A percentile compares a stretch with the other conserved stretches of the same genome.
phyloP scores from a whole-genome alignment of 164 flowering plant genomes.

The Vitis rotundifolia region DNA sequence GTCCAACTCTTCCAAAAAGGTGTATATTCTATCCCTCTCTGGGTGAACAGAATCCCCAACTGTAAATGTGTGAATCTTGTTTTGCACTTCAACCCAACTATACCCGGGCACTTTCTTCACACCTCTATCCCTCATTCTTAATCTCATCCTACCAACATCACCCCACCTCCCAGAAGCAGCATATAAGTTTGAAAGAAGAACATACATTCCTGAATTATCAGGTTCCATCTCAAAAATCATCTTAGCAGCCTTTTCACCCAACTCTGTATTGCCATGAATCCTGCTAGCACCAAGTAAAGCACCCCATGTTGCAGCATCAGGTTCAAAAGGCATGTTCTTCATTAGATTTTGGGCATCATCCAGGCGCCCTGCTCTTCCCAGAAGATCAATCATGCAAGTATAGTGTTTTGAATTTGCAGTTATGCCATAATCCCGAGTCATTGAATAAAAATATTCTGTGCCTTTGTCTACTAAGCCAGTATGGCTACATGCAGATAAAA shows the following conservation, averaged over 20 bases:
- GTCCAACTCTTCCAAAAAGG: constrained; percentile 73
- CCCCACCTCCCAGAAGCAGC: constrained; percentile 86
- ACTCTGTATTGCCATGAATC: constrained; percentile 74
- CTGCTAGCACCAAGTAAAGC: constrained; percentile 92
- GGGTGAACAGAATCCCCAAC: constrained; percentile 80
- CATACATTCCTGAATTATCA: constrained; percentile 89
- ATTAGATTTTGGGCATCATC: constrained; percentile 76
- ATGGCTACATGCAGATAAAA: constrained; percentile 89
- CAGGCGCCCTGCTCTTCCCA: constrained; percentile 90
- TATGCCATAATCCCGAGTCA: constrained; percentile 67
- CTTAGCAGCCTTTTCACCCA: constrained; percentile 86
- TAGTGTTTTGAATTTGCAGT: constrained; percentile 67
- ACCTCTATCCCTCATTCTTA: constrained; percentile 74
- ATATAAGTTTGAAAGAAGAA: constrained; percentile 86
- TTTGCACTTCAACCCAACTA: constrained; percentile 87
- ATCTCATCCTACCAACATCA: constrained; percentile 70
- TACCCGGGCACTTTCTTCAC: constrained; percentile 77
- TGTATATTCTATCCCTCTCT: constrained; percentile 62
- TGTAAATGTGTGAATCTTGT: constrained; percentile 69
- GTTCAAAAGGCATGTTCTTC: constrained; percentile 73
- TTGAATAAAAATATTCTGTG: constrained; percentile 59
- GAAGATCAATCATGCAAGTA: constrained; percentile 92
- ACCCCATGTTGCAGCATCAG: constrained; percentile 95
- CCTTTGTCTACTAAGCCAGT: constrained; percentile 80
- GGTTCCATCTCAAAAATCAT: constrained; percentile 82